These are phyloP conservation scores for Flaveria brownii DNA, from an alignment of 129 eudicot genomes.

Conservation along the genomic window DNA sequence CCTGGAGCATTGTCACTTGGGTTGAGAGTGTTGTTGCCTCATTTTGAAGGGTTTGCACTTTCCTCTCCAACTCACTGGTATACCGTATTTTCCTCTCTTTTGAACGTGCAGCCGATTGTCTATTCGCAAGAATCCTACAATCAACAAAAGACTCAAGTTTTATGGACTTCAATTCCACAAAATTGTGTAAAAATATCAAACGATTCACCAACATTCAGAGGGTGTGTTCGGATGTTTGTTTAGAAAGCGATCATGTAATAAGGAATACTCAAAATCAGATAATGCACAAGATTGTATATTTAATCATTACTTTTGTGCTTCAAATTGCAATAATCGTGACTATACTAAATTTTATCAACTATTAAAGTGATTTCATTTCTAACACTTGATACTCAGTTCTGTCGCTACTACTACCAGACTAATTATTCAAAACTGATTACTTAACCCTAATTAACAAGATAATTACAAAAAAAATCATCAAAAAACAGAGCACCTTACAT, in stretches of 20 bases:
- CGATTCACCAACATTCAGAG: background rate
- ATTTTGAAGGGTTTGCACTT: conserved; percentile 87
- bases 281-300: background rate
- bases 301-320: too few relatives aligned
- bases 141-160: conserved; percentile 6
- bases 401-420: background rate
- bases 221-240: background rate
- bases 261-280: background rate
- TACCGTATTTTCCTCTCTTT: conserved; percentile 81
- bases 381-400: background rate
- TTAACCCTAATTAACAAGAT: background rate
- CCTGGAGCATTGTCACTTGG: conserved; percentile 87
- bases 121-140: conserved; percentile 83
- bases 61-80: conserved; percentile 85
- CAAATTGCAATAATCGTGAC: too few relatives aligned
- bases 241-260: background rate
- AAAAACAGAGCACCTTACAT: background rate
- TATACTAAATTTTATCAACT: background rate
- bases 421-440: background rate
- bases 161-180: background rate
- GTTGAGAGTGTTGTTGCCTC: conserved; percentile 92
- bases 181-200: background rate
- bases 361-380: background rate
- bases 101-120: conserved; percentile 95
- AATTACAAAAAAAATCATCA: background rate